Evolutionary conservation across 441 rosid species (phyloP), one percentile per base, ranked within the genome.

Genomic region (Dalechampia spathulata): DNA sequence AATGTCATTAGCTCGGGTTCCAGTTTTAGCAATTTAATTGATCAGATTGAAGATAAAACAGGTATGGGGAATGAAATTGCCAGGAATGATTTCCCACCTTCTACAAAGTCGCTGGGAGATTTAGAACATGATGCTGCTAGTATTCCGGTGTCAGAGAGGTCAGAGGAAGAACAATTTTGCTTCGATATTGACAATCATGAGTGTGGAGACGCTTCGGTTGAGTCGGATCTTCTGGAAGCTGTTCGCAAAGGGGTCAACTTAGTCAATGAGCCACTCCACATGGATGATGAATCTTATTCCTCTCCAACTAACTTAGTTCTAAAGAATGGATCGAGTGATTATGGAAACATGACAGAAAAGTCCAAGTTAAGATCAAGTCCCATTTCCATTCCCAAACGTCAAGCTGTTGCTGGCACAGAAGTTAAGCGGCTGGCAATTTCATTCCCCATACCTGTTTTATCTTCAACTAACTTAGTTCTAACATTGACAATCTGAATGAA

Each of bases 161-260:
- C 72, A 36, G 87, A 80, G 61, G 98, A 79, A 60, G 96, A 81
- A 62, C 91, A 88, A 32, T 84, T 91, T 69, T 72, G 63, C 65
- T 82, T 91, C 60, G 96, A 86, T 74, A 69, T 83, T 65, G 87
- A 71, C 48, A 81, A 78, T 62, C 58, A 36, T 45, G 64, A 74
- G 63, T 58, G 52, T 45, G 53, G 52, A 26, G 69, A 70, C 49
- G 47, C 47, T 61, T 55, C 51, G 46, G 15, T 41, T n/a, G 73
- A 58, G 45, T 61, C 71, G 49, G 50, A 49, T 58, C 62, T 52
- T 57, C 62, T 62, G 20, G 73, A 63, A 62, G 48, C 43, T 46
- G 19, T 62, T 27, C 70, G 66, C 49, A 63, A 63, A 55, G 68
- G 58, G 34, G 37, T 9, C 57, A 32, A 62, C 60, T 61, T n/a